Conservation (phyloP, 176 grass and related monocot genomes). For the Pharus latifolius region DNA sequence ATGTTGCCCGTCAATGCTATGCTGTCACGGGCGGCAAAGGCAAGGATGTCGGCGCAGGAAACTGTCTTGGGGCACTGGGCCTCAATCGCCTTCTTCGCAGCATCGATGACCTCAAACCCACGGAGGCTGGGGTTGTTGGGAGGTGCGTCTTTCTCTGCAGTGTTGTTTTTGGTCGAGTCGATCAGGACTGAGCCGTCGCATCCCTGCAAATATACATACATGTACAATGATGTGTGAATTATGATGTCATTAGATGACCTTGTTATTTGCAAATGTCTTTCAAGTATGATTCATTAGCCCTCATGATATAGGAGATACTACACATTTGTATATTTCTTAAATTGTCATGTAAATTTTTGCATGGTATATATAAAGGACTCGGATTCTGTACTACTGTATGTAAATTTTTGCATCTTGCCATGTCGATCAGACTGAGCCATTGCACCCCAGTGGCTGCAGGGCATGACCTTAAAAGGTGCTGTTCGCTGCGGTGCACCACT, state of each 20-base stretch:
- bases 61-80: constrained; percentile 28
- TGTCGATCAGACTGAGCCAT: too few species aligned
- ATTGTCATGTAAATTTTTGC: neutral
- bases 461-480: too few species aligned
- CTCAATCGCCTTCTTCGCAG: constrained; percentile 53
- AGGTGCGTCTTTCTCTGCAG: constrained; percentile 27
- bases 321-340: neutral
- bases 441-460: too few species aligned
- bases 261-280: neutral
- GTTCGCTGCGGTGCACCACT: too few species aligned
- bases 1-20: constrained; percentile 17
- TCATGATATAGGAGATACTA: neutral
- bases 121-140: constrained; percentile 58
- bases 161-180: constrained; percentile 43
- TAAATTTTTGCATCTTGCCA: too few species aligned
- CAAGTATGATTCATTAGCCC: neutral
- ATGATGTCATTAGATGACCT: neutral
- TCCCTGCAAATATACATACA: constrained; percentile 3
- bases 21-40: constrained; percentile 49
- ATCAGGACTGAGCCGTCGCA: constrained; percentile 72
- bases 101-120: constrained; percentile 49
- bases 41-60: constrained; percentile 54
- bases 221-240: neutral
- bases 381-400: too few species aligned
- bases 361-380: neutral